phyloP scores from a whole-genome alignment of 164 flowering plant genomes.

The Annona cherimola region DNA sequence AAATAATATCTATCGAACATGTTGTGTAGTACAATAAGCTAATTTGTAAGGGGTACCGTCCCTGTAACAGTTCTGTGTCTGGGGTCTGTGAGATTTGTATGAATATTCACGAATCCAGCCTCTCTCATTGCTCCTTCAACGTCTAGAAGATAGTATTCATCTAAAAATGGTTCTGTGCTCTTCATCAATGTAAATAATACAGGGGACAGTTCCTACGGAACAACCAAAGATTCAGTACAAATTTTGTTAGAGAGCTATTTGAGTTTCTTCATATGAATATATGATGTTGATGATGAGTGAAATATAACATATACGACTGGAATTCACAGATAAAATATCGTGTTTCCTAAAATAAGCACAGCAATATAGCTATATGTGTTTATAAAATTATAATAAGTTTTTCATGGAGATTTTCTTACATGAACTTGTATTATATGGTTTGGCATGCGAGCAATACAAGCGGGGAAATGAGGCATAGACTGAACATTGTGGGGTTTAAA shows the following conservation, averaged over 20 bases:
- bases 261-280: background rate
- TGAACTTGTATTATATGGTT: too few relatives aligned
- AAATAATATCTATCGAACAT: too few relatives aligned
- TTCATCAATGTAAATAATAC: slow-evolving; percentile 65
- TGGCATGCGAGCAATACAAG: too few relatives aligned
- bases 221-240: background rate
- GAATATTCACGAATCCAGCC: slow-evolving; percentile 45
- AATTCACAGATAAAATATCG: too few relatives aligned
- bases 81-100: slow-evolving; percentile 46
- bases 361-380: too few relatives aligned
- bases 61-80: slow-evolving; percentile 62
- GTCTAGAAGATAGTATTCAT: slow-evolving; percentile 63
- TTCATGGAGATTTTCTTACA: too few relatives aligned
- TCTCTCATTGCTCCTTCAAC: slow-evolving; percentile 45
- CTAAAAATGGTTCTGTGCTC: slow-evolving; percentile 76
- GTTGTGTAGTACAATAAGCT: background rate
- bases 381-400: too few relatives aligned
- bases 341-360: too few relatives aligned
- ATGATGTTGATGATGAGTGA: too few relatives aligned
- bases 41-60: slow-evolving; percentile 35
- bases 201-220: slow-evolving; percentile 51
- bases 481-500: too few relatives aligned
- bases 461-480: too few relatives aligned
- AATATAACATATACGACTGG: too few relatives aligned
- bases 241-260: background rate